A percentile compares a stretch with the other conserved stretches of the same genome.
Conservation (phyloP, 2,329 filamentous ascomycete genomes). For the Aspergillus persii region DNA sequence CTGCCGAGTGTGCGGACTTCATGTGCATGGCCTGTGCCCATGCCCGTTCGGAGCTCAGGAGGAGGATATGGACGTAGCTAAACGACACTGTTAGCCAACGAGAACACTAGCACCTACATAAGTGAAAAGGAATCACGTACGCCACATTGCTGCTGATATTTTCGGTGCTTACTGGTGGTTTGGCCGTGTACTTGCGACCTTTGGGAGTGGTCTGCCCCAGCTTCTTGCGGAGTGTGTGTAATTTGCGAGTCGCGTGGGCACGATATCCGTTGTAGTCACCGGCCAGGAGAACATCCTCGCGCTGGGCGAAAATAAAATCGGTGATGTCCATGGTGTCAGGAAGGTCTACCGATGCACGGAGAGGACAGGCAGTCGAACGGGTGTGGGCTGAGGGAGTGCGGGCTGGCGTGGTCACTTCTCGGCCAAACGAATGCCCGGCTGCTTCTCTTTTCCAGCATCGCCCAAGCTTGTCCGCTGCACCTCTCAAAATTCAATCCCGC, state of each 20-base stretch:
- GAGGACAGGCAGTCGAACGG: not conserved
- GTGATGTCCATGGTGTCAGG: conserved; percentile 79
- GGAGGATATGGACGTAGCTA: conserved; percentile 74
- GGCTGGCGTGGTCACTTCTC: conserved; percentile 29
- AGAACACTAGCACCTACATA: not conserved
- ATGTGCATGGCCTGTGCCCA: conserved; percentile 97
- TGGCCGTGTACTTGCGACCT: conserved; percentile 78
- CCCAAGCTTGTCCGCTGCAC: conserved; percentile 14
- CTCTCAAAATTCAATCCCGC: conserved; percentile 19
- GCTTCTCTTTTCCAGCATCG: conserved; percentile 26
- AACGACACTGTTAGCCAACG: not conserved
- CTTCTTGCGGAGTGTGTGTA: conserved; percentile 81
- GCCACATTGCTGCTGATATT: conserved; percentile 73
- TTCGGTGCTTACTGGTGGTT: conserved; percentile 67
- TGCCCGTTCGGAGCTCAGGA: conserved; percentile 83
- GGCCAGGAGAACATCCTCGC: conserved; percentile 80
- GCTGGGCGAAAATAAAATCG: conserved; percentile 71
- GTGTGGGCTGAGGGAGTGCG: conserved; percentile 12
- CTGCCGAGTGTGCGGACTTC: conserved; percentile 76
- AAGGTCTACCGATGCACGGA: not conserved
- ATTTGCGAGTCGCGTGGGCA: conserved; percentile 71
- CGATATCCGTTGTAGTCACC: conserved; percentile 89
- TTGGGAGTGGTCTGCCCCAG: conserved; percentile 80
- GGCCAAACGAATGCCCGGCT: conserved; percentile 34
- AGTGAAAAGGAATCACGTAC: conserved; percentile 50